A percentile compares a stretch with the other conserved stretches of the same genome.
phyloP scores from a whole-genome alignment of 257 asterid species.

The Cynanchum wilfordii region DNA sequence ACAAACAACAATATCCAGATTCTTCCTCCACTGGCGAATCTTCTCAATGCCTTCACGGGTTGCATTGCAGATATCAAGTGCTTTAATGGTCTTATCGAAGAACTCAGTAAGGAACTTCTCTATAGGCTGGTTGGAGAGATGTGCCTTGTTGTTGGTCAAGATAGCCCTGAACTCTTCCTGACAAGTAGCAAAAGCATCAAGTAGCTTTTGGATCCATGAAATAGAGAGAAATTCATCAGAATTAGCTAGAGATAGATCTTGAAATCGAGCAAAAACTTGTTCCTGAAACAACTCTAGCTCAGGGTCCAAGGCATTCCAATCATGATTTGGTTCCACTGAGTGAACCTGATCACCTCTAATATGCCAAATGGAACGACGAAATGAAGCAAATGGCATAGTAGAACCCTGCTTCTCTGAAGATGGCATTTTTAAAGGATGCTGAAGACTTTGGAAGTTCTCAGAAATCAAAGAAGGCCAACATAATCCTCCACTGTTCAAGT shows the following conservation, averaged over 20 bases:
- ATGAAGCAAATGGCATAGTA: constrained; percentile 60
- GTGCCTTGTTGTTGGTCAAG: constrained; percentile 35
- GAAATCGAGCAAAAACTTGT: constrained; percentile 47
- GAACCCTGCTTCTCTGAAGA: constrained; percentile 58
- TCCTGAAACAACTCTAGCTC: constrained; percentile 51
- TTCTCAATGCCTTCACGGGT: constrained; percentile 83
- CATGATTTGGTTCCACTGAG: constrained; percentile 48
- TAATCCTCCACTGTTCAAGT: not conserved
- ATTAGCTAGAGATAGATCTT: constrained; percentile 44
- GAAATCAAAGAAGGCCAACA: constrained; percentile 2
- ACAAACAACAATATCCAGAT: constrained; percentile 57
- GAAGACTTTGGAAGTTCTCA: constrained; percentile 21
- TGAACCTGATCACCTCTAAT: constrained; percentile 56
- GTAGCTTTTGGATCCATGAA: constrained; percentile 70
- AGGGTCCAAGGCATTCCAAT: constrained; percentile 28
- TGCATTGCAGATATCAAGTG: constrained; percentile 83
- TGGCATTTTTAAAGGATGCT: constrained; percentile 45
- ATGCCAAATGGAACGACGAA: constrained; percentile 70
- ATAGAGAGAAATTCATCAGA: constrained; percentile 67
- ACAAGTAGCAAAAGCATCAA: constrained; percentile 52
- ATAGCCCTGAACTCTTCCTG: constrained; percentile 57
- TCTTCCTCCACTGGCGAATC: constrained; percentile 73
- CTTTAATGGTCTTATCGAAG: constrained; percentile 71
- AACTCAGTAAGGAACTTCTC: constrained; percentile 58
- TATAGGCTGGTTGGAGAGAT: constrained; percentile 45